These are phyloP conservation scores for Gnomoniopsis smithogilvyi DNA, from an alignment of 2,329 filamentous ascomycete species.

Conservation along the genomic window DNA sequence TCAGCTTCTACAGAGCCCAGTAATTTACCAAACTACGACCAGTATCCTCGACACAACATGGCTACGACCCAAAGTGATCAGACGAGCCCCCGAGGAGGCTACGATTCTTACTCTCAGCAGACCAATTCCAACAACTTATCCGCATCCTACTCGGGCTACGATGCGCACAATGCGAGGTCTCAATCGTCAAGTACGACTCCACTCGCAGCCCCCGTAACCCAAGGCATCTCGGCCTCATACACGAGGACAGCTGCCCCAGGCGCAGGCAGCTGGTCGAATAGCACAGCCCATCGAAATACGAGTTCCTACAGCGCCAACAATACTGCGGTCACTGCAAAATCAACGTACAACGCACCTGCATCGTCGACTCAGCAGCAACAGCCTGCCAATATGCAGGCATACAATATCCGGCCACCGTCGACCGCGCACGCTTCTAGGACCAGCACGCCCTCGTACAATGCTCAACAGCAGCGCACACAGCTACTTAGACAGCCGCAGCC, in stretches of 20 bases:
- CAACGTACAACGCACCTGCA: constrained; percentile 22
- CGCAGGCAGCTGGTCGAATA: constrained; percentile 24
- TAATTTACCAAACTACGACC: constrained; percentile 21
- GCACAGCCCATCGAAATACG: constrained; percentile 23
- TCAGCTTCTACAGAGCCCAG: constrained; percentile 15
- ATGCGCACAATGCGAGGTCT: constrained; percentile 22
- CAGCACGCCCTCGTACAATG: constrained; percentile 23
- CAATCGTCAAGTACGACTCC: constrained; percentile 20
- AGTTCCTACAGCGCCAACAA: constrained; percentile 28
- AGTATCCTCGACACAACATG: constrained; percentile 20
- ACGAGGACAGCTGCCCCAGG: constrained; percentile 24
- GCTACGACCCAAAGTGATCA: constrained; percentile 15
- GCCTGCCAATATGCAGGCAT: constrained; percentile 19
- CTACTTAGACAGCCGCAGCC: constrained; percentile 24
- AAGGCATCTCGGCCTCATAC: constrained; percentile 26
- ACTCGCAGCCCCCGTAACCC: constrained; percentile 21
- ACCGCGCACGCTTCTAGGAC: constrained; percentile 21
- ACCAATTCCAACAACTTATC: constrained; percentile 12
- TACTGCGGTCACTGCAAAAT: constrained; percentile 20
- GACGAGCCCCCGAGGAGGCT: constrained; percentile 23
- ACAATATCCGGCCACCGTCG: constrained; percentile 26
- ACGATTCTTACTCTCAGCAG: constrained; percentile 33
- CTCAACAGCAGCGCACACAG: constrained; percentile 16
- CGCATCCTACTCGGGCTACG: constrained; percentile 24
- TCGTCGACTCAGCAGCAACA: constrained; percentile 20